Base-by-base conservation (phyloP, 768 basidiomycete genomes). In the Trametes elegans region DNA sequence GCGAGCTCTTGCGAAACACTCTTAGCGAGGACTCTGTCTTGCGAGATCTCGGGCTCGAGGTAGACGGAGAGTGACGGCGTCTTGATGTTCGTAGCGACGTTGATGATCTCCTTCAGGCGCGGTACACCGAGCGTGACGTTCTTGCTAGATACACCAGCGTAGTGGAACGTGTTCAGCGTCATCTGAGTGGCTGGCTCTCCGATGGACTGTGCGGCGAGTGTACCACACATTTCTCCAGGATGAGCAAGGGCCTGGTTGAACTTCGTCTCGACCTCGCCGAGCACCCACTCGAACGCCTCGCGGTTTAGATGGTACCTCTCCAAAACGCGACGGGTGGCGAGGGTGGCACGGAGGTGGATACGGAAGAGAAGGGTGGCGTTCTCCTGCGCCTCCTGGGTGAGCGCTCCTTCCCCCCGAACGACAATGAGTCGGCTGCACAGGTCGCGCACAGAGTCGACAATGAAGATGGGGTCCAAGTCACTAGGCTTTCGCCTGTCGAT, bases 141-240 rank as follows among this genome's bases (percentile, higher is more conserved):
- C 76, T 98, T 98, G 67, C 90, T 93, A n/a, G 97, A 96, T 23
- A 99, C 97, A 87, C 97, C 97, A 57, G 97, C 97, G 70, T 98
- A 98, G 73, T 99, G 97, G 90, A 98, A 99, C 0, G 96, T 98
- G 71, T 99, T 99, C 55, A 99, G 73, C 6, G 97, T 98, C 97
- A 99, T 98, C 74, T 99, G 97, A 0, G 97, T 99, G 4, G 97
- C 97, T 0, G 97, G 97, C 76, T 98, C 97, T 71, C 97, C 97
- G 61, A 98, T 99, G 0, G 97, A 98, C 74, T 99, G 97, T 0
- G 97, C 97, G 32, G 96, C 89, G 19, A 98, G 82, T 0, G 94
- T 97, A 39, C 97, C 97, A 61, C 97, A 98, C 97, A 99, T 99
- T 73, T 98, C 97, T 40, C 96, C 95, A 0, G 97, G 92, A 64